Base-by-base conservation (phyloP, 1,139 yeast genomes). In the Yamadazyma atlantica region DNA sequence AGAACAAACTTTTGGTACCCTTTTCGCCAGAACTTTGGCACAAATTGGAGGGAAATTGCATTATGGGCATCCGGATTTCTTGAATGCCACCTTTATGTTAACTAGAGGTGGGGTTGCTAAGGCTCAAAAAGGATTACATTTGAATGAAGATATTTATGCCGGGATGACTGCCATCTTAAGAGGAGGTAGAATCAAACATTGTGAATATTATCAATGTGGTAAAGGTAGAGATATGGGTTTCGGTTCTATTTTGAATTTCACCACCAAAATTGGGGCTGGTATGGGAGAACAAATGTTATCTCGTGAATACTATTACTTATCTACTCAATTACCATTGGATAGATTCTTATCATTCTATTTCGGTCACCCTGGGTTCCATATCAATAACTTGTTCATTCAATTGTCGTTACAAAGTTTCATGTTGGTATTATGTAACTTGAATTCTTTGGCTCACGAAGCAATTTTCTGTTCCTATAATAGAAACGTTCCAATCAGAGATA, bases 211-310 rank as follows among this genome's bases (percentile, higher is more conserved):
- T 71, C 98, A 92, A 71, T 92, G 98, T 81, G 98, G 98, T 85
- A 92, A 92, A 71, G 98, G 98, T 71, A 89, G 98, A 82, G 98
- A 92, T 83, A 81, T 92, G 73, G 98, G 98, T 72, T 92, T 92
- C 67, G 97, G 97, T 48, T 90, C 98, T 29, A 89, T 92, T 78
- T 80, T 92, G 75, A 92, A 92, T 71, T 92, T 92, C 82, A 92
- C 97, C 26, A 92, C 98, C 44, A 92, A 92, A 78, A 92, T 92
- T 82, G 98, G 98, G 76, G 96, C 97, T 58, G 98, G 98, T 85
- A 92, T 92, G 98, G 98, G 98, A 71, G 98, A 92, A 70, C 98
- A 92, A 70, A 90, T 92, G 94, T 75, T 92, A 60, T 89, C 97
- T 41, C 86, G 98, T 74, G 98, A 92, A 69, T 92, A 92, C 73